Base-by-base conservation (phyloP, 352 stramenopile species). In the Pythium aristosporum region DNA sequence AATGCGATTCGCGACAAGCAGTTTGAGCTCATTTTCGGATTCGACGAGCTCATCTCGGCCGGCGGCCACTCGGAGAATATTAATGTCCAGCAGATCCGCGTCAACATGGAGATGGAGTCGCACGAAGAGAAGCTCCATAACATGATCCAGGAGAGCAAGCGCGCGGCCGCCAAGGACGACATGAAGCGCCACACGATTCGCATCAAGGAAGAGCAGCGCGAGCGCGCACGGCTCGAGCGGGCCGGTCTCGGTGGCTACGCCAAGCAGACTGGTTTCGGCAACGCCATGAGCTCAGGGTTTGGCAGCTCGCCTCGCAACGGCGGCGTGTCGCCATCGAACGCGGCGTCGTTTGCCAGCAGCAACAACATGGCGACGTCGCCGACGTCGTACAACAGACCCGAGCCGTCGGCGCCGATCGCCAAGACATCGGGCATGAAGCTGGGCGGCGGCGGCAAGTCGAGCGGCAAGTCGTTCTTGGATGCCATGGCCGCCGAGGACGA, bases 51-150 rank as follows among this genome's bases (percentile, higher is more conserved):
- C 42, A 93, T 99, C 42, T 98, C 94, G 37, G 90, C 94, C 9
- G 98, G 98, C 30, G 97, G 97, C 18, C 98, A 99, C 80, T 98
- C 97, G 75, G 97, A 99, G 77, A 94, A 92, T 65, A 95, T 98
- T 59, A 97, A 86, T 52, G 71, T 98, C 52, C 83, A 87, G 71
- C 85, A 95, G 66, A 98, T 99, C 63, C 87, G 96, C 61, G 94
- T 96, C 20, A 99, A 99, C 80, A 91, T 99, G 79, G 89, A 98
- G 65, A 99, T 99, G 98, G 97, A 99, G 72, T 98, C 86, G 61
- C 97, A 99, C 77, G 97, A 99, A 78, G 98, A 99, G 82, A 98
- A 99, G 74, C 90, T 99, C 60, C 86, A 98, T 73, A 94, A 98
- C 52, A 99, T 99, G 88, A 98, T 99, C 64, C 88, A 98, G 65